Conservation (phyloP, 345 rosid genomes). For the Gossypioides kirkii region DNA sequence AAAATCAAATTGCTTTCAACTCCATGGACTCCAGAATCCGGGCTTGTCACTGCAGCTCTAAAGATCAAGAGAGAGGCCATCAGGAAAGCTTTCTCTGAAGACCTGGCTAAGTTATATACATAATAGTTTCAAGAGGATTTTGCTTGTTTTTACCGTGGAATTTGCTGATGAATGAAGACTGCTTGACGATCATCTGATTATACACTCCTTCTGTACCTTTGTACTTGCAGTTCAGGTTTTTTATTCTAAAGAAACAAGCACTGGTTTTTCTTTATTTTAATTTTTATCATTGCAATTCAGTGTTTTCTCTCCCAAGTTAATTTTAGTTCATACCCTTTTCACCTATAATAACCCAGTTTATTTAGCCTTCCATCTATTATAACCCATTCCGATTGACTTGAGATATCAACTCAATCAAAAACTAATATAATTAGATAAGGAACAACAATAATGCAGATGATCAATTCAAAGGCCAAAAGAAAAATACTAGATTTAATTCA, state of each 20-base stretch:
- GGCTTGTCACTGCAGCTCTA: conserved; percentile 87
- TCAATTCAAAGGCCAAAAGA: too few relatives aligned
- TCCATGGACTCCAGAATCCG: conserved; percentile 96
- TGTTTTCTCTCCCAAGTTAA: not conserved
- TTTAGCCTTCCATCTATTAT: too few relatives aligned
- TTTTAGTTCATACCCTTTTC: not conserved
- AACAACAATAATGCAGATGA: too few relatives aligned
- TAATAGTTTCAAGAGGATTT: conserved; percentile 16
- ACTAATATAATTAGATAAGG: too few relatives aligned
- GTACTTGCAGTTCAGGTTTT: not conserved
- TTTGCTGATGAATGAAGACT: not conserved
- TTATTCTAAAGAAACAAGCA: not conserved
- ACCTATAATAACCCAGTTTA: not conserved
- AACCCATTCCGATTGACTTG: too few relatives aligned
- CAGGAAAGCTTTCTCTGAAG: conserved; percentile 67
- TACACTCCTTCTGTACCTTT: not conserved
- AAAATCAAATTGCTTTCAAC: conserved; percentile 72
- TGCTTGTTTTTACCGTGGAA: not conserved
- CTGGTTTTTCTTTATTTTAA: not conserved
- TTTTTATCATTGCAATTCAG: not conserved
- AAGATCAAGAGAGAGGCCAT: conserved; percentile 80
- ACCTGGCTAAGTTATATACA: conserved; percentile 62
- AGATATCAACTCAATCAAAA: too few relatives aligned
- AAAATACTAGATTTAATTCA: too few relatives aligned
- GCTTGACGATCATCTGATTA: not conserved